These are phyloP conservation scores for Fusarium sp. DNA, from an alignment of 2,329 filamentous ascomycete genomes.

Conservation along the genomic window DNA sequence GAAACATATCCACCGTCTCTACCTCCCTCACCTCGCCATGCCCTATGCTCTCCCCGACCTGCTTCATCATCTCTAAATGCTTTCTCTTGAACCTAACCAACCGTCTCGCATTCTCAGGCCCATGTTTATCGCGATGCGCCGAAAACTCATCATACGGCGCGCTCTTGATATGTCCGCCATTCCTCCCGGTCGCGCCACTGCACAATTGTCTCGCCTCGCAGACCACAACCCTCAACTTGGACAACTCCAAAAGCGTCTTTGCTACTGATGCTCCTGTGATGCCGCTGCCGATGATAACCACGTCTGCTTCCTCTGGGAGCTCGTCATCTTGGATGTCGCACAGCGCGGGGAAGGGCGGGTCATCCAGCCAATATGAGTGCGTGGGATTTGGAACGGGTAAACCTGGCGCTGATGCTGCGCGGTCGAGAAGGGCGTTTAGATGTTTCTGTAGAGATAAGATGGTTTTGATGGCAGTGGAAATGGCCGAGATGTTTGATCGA, in stretches of 20 bases:
- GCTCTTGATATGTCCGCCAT: conserved; percentile 67
- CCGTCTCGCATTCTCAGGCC: conserved; percentile 56
- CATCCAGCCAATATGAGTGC: conserved; percentile 62
- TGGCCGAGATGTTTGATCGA: conserved; percentile 39
- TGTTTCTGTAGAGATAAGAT: background rate
- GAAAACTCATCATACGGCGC: conserved; percentile 61
- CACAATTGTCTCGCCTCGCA: conserved; percentile 66
- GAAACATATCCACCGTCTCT: conserved; percentile 63
- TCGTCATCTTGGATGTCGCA: conserved; percentile 50
- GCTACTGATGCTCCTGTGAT: conserved; percentile 62
- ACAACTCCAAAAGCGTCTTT: conserved; percentile 50
- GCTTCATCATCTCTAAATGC: conserved; percentile 58
- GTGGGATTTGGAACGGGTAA: conserved; percentile 60
- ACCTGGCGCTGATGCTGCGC: conserved; percentile 55
- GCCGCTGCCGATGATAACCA: conserved; percentile 69
- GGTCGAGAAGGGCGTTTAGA: conserved; percentile 50
- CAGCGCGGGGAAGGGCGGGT: conserved; percentile 61
- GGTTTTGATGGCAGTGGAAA: conserved; percentile 46
- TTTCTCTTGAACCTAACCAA: conserved; percentile 61
- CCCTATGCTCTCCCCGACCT: conserved; percentile 56
- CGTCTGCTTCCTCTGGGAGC: conserved; percentile 60
- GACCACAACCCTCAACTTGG: conserved; percentile 56
- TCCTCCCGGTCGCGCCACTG: conserved; percentile 68
- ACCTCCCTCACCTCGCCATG: conserved; percentile 61
- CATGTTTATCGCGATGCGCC: conserved; percentile 50